A percentile compares a stretch with the other conserved stretches of the same genome.
These are phyloP conservation scores for Cryoendolithus antarcticus DNA, from an alignment of 2,329 filamentous ascomycete species.

Conservation along the genomic window DNA sequence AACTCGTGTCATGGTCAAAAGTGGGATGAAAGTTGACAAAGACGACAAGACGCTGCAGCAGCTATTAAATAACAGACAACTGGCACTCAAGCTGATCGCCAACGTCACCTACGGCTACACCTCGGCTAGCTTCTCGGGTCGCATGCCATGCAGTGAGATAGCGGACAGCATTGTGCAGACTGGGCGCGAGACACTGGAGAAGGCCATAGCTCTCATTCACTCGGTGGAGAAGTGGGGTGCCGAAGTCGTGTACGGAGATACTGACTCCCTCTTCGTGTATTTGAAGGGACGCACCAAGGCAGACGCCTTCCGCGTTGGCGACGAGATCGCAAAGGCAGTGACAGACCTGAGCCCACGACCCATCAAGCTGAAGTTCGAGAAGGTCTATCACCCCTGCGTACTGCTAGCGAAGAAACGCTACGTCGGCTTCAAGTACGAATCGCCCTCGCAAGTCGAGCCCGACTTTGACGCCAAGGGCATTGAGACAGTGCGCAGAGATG, in stretches of 20 bases:
- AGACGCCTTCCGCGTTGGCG: slow-evolving; percentile 82
- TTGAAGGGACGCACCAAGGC: slow-evolving; percentile 76
- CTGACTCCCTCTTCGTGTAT: slow-evolving; percentile 85
- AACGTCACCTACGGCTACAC: slow-evolving; percentile 99
- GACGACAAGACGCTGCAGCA: slow-evolving; percentile 76
- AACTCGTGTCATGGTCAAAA: slow-evolving; percentile 95
- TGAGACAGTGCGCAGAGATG: slow-evolving; percentile 89
- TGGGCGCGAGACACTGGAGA: slow-evolving; percentile 85
- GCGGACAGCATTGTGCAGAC: slow-evolving; percentile 97
- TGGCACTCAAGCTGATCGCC: slow-evolving; percentile 91
- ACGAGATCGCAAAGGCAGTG: slow-evolving; percentile 78
- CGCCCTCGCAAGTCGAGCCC: slow-evolving; percentile 58
- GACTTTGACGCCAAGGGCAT: slow-evolving; percentile 98
- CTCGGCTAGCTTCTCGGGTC: slow-evolving; percentile 87
- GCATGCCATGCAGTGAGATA: slow-evolving; percentile 97
- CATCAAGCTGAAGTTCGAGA: slow-evolving; percentile 94
- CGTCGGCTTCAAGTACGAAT: slow-evolving; percentile 94
- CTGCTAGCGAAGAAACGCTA: slow-evolving; percentile 95
- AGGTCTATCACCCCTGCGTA: slow-evolving; percentile 92
- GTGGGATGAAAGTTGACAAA: slow-evolving; percentile 87
- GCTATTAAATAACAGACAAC: slow-evolving; percentile 81
- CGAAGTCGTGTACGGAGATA: slow-evolving; percentile 96
- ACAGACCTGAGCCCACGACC: slow-evolving; percentile 84
- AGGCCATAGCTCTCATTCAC: slow-evolving; percentile 85
- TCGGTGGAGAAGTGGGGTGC: slow-evolving; percentile 78